These are phyloP conservation scores for Alloteropsis semialata DNA, from an alignment of 176 grass and related monocot genomes.

Conservation along the genomic window DNA sequence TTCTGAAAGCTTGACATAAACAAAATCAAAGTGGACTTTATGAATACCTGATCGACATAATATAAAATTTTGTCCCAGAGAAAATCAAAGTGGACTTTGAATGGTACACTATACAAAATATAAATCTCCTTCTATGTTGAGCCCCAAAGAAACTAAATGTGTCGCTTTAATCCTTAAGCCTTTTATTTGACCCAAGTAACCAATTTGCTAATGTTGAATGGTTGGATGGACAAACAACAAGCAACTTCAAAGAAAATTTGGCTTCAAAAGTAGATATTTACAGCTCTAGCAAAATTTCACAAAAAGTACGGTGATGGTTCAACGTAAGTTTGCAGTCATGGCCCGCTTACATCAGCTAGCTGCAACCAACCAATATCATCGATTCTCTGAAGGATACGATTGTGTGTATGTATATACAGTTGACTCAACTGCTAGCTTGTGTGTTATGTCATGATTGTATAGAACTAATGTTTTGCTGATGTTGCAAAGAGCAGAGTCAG, in stretches of 20 bases:
- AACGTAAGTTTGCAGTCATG: background rate
- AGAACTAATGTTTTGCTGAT: background rate
- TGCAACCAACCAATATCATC: no score
- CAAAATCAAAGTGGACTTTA: background rate
- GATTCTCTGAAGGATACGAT: no score
- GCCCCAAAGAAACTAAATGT: background rate
- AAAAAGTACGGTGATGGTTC: background rate
- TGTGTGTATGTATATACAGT: no score
- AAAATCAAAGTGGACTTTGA: background rate
- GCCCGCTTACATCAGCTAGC: no score
- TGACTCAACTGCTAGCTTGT: no score
- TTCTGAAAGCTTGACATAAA: no score
- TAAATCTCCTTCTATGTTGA: background rate
- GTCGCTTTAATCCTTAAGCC: background rate
- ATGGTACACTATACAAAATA: background rate
- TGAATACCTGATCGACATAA: background rate
- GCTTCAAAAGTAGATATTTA: background rate
- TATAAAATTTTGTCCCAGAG: background rate
- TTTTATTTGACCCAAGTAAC: background rate
- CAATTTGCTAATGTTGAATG: conserved; percentile 14
- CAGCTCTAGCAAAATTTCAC: background rate
- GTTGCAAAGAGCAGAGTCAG: background rate
- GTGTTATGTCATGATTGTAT: background rate
- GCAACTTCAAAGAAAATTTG: background rate
- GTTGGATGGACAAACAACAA: background rate